A percentile compares a stretch with the other conserved stretches of the same genome.
These are phyloP conservation scores for Penicillium pulvis DNA, from an alignment of 495 filamentous ascomycete genomes.

Conservation along the genomic window DNA sequence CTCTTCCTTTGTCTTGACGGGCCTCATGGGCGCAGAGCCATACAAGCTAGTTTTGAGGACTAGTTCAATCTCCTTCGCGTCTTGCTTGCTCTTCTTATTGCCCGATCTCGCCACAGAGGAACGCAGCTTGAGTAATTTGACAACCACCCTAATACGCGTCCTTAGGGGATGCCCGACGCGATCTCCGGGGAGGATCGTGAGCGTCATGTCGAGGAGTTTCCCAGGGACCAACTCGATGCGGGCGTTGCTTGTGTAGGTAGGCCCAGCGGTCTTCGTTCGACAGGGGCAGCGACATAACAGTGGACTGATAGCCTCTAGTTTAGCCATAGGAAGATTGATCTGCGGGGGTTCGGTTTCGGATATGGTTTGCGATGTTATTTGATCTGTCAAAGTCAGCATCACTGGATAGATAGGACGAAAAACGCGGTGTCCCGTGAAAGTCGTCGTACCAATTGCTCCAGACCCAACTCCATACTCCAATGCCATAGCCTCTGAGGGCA, in stretches of 20 bases:
- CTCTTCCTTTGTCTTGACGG: background rate
- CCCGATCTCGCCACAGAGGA: conserved; percentile 10
- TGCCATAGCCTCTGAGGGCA: background rate
- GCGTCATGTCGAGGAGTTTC: conserved; percentile 6
- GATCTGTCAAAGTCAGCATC: background rate
- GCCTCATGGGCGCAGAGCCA: background rate
- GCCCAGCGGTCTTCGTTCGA: background rate
- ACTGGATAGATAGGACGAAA: background rate
- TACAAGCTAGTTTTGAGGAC: conserved; percentile 1
- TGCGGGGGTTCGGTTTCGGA: background rate
- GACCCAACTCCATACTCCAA: background rate
- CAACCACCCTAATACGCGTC: conserved; percentile 17
- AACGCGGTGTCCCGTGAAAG: background rate
- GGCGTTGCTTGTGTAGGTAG: background rate
- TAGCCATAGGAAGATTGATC: background rate
- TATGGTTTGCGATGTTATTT: too few species aligned
- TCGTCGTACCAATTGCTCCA: background rate
- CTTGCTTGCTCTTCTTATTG: conserved; percentile 10
- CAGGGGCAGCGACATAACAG: conserved; percentile 7
- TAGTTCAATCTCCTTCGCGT: background rate
- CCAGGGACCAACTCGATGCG: conserved; percentile 9
- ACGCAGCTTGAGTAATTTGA: conserved; percentile 18
- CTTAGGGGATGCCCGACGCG: conserved; percentile 12
- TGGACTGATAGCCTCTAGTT: background rate
- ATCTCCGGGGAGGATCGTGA: conserved; percentile 8